These are phyloP conservation scores for Aspergillus awamori DNA, from an alignment of 2,329 filamentous ascomycete species.

Conservation along the genomic window DNA sequence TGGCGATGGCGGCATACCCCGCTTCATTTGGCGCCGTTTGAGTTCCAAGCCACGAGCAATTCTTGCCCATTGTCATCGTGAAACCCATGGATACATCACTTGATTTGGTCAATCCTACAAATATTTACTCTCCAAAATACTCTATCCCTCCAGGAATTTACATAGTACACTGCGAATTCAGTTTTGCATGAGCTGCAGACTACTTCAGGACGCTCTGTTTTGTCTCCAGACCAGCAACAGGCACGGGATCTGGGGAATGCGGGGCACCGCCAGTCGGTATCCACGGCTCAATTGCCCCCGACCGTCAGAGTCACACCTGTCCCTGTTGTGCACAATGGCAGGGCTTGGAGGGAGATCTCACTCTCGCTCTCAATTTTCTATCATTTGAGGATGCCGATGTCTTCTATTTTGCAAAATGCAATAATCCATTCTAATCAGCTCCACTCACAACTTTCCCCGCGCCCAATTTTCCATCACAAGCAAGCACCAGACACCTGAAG, in stretches of 20 bases:
- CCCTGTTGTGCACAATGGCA: background rate
- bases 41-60: background rate
- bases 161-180: no score
- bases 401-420: no score
- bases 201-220: background rate
- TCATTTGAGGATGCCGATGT: no score
- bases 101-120: background rate
- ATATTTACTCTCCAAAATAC: background rate
- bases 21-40: background rate
- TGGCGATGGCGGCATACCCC: conserved; percentile 1
- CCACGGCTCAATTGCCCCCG: background rate
- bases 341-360: no score
- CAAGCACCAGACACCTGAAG: no score
- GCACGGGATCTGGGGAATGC: conserved; percentile 9
- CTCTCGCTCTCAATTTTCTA: background rate
- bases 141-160: background rate
- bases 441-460: no score
- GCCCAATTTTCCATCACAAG: no score
- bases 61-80: no score
- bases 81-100: no score
- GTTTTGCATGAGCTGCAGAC: no score
- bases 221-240: background rate
- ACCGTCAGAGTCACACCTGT: background rate
- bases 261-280: background rate
- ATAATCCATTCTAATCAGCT: no score